Base-by-base conservation (phyloP, 2,329 filamentous ascomycete species). In the Truncatella angustata region DNA sequence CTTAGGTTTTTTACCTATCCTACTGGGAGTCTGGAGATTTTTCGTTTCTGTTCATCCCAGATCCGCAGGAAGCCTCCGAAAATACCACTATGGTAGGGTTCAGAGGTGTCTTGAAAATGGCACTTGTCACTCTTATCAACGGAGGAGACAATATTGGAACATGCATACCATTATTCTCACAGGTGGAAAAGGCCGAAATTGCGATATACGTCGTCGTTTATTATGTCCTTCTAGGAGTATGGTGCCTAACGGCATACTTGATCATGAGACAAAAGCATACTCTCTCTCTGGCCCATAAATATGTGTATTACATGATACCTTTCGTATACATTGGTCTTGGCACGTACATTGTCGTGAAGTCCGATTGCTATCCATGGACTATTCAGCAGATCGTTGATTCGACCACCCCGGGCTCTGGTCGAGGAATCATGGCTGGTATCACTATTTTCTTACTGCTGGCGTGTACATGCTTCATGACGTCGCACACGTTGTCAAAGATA, bases 131-230 rank as follows among this genome's bases (percentile, higher is more conserved):
- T 4, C 35, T 70, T 16, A 66, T 69, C 60, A 69, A 69, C 49
- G 66, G 66, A 20, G 66, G 63, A 12, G 67, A 70, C 56, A 70
- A 70, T 35, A 67, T 70, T 44, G 61, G 67, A 34, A 68, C 63
- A 1, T 70, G 69, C 50, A 61, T 70, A 6, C 66, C 66, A 7
- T 58, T 69, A 1, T 68, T 70, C 47, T 65, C 66, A 4, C 66
- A 70, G 51, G 61, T 61, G 4, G 52, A 62, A 18, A 60, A 63
- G 2, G 57, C 60, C 11, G 66, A 67, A 32, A 65, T 70, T 11
- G 66, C 63, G 4, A 59, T 70, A 9, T 70, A 68, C 50, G 57
- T 67, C 6, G 57, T 67, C 5, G 57, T 63, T 1, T 69, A 65
- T 48, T 69, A 69, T 54, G 59, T 68, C 35, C 50, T 68, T 21